Evolutionary conservation across 306 rosid species (phyloP), one percentile per base, ranked within the genome.

Genomic region (Pterocarpus macrocarpus): DNA sequence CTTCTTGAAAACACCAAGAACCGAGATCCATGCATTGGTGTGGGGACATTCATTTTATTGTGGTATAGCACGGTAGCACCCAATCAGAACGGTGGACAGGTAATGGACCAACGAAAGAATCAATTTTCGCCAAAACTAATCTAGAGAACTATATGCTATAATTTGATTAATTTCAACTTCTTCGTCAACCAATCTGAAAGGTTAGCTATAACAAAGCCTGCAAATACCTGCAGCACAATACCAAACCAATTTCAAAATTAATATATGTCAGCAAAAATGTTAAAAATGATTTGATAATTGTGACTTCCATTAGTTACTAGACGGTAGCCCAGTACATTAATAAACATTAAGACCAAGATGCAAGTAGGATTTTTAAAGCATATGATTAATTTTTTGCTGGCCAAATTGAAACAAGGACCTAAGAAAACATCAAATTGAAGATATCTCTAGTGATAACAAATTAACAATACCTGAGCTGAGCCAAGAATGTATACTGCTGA

Each of bases 191-290:
- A 81, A 52, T 86, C 95, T 8, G 98, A 87, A 76, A 94, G 73
- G 84, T 94, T 94, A n/a, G 97, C 98, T 75, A 94, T 89, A 58
- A 94, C 87, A 89, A 94, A 94, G 52, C 98, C 98, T 17, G 85
- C 92, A 85, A 94, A 94, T 53, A 94, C 98, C 98, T 94, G 92
- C 88, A 86, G 33, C 34, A 0, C 44, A 63, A 62, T 63, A 38
- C 64, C 66, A 69, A 68, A 49, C 58, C 49, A 71, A 72, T 57
- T 64, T 36, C 63, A 53, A 47, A 38, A 49, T 77, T 76, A 45
- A 47, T 32, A 63, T 28, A 56, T 34, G 32, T 14, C 28, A 78
- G 12, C 62, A 15, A n/a, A 11, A 52, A 50, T 13, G 14, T 47
- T 15, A 11, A n/a, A 35, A 64, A 35, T 36, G 49, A 36, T 64